These are phyloP conservation scores for Mentha longifolia DNA, from an alignment of 257 asterid species.

Conservation along the genomic window DNA sequence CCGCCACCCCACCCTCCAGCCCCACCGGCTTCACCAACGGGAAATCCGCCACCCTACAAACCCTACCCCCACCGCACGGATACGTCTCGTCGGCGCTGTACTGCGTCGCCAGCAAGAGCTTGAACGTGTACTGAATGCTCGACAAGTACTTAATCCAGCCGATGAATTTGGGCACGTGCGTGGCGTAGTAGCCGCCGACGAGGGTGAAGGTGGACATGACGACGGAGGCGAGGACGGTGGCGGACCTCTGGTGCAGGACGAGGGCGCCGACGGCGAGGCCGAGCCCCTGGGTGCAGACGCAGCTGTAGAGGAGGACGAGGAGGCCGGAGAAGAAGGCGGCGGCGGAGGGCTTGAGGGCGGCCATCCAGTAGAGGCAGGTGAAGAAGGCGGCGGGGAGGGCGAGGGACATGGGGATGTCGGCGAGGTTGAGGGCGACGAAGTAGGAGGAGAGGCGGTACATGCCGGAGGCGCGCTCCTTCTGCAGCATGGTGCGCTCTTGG, in stretches of 20 bases:
- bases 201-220: constrained; percentile 57
- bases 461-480: constrained; percentile 76
- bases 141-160: constrained; percentile 76
- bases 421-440: constrained; percentile 66
- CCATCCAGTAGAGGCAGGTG: constrained; percentile 73
- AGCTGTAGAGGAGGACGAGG: constrained; percentile 45
- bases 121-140: constrained; percentile 51
- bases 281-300: constrained; percentile 60
- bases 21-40: constrained; percentile 60
- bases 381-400: constrained; percentile 68
- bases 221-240: constrained; percentile 60
- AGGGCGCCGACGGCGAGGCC: constrained; percentile 85
- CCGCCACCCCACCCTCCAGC: constrained; percentile 34
- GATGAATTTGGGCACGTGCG: constrained; percentile 57
- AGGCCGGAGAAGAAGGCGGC: constrained; percentile 50
- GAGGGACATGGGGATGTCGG: constrained; percentile 81
- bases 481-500: constrained; percentile 61
- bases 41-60: constrained; percentile 63
- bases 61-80: constrained; percentile 34
- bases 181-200: constrained; percentile 66
- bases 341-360: constrained; percentile 52
- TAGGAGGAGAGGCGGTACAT: constrained; percentile 82
- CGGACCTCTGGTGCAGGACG: constrained; percentile 56
- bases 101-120: constrained; percentile 62
- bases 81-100: constrained; percentile 51